Evolutionary conservation across 805 yeast species (phyloP), one percentile per base, ranked within the genome.

Genomic region (Candida berthetii): DNA sequence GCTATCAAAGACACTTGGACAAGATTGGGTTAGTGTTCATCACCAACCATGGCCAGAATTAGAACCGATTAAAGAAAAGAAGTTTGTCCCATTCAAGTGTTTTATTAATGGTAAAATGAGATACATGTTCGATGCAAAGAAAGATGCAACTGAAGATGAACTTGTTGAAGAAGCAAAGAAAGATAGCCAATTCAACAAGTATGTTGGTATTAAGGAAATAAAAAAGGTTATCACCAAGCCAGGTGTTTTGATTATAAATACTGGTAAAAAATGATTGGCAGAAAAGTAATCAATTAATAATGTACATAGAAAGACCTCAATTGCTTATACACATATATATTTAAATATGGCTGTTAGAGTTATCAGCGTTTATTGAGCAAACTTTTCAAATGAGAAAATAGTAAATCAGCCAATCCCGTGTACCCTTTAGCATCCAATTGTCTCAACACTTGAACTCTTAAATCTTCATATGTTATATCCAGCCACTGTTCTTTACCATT

Each of bases 21-120:
- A 43, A 42, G 38, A 58, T 41, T 70, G 80, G 74, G 50, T 54
- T 3, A 71, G 88, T 0, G 69, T 87, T 9, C 73, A 81, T 50
- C 52, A 57, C 4, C 67, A 79, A 43, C 59, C 55, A n/a, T 91
- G 90, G 85, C 98, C 98, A 1, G 53, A 54, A 7, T 41, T 60
- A 0, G 71, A 70, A 44, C 58, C 61, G 2, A 43, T 58, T 3
- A 54, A 53, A 22, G 71, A 64, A 31, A 62, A 78, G 1, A 59
- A 64, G 3, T 46, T 48, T 7, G 53, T 62, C 3, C 62, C 65
- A 7, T 85, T 69, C 54, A 78, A 72, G 43, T 71, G 89, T n/a
- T 74, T 85, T 54, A 62, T 89, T 33, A 81, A 89, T 55, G 96
- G 96, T 4, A 82, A 78, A 53, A 71, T 75, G 61, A 73, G 82